Base-by-base conservation (phyloP, 1,284 basidiomycete species). In the Naganishia sp. region DNA sequence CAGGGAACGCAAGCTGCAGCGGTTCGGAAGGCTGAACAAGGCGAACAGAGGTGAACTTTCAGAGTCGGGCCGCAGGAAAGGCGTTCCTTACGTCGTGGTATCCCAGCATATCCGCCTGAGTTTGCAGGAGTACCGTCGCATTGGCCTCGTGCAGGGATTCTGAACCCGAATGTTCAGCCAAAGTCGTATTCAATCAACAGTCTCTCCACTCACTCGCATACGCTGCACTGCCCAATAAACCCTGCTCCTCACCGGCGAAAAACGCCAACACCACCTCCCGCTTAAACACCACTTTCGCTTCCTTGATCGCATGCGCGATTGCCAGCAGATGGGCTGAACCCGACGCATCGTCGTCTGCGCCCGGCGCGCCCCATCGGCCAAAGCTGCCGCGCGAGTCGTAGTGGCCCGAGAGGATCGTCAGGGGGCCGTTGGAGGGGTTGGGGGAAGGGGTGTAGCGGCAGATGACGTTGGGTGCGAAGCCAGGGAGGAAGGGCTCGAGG, bases 51-150 rank as follows among this genome's bases (percentile, higher is more conserved):
- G 45, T 46, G 4, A 23, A 46, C 28, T 28, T 43, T 7, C 5
- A 23, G 42, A 13, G 28, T n/a, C 7, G 15, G 18, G n/a, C 47
- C 15, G 35, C 31, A 6, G 52, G 23, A 62, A 28, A 2, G n/a
- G 46, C 23, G 15, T 56, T 15, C 71, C 75, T 69, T 49, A 76
- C 74, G 35, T 71, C 77, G 66, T 85, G 89, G 75, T 92, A 93
- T 0, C 85, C 92, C 53, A 90, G 83, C 91, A 94, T 94, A 73
- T 94, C 92, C 0, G 89, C 89, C 76, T 94, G 92, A 65, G 94
- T 83, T 84, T 93, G 90, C 46, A 93, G 77, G 2, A 87, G 86
- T 53, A 94, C 81, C 70, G 90, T 88, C 21, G 86, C 86, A 68
- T 85, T 81, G 28, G 78, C 77, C 49, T 79, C 78, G 62, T 84